Conservation (phyloP, 2,329 filamentous ascomycete species). For the Talaromyces sp. region DNA sequence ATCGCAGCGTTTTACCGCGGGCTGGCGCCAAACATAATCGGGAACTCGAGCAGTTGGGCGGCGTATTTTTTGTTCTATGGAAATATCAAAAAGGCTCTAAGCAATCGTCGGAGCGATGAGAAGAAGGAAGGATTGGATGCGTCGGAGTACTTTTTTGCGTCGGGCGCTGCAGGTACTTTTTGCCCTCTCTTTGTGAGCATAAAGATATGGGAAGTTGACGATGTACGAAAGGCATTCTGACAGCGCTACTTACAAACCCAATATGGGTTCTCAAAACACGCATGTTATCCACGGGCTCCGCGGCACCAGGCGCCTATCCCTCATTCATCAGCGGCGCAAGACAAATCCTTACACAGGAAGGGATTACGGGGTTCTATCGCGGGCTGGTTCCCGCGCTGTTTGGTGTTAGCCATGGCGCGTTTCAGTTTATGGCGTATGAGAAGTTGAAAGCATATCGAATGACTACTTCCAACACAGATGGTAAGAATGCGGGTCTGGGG, state of each 20-base stretch:
- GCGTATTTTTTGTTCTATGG: conserved; percentile 79
- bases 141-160: conserved; percentile 75
- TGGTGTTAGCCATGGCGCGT: conserved; percentile 83
- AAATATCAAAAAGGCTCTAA: conserved; percentile 48
- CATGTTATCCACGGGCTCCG: conserved; percentile 80
- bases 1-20: conserved; percentile 77
- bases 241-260: conserved; percentile 81
- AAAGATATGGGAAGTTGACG: background rate
- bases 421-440: conserved; percentile 96
- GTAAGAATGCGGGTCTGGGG: conserved; percentile 49
- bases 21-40: conserved; percentile 80
- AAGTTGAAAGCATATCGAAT: conserved; percentile 59
- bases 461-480: too few species aligned
- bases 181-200: background rate
- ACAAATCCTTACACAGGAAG: conserved; percentile 65
- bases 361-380: conserved; percentile 75
- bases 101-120: too few species aligned
- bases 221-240: conserved; percentile 56
- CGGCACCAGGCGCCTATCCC: conserved; percentile 70
- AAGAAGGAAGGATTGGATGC: conserved; percentile 45
- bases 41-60: conserved; percentile 85
- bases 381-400: conserved; percentile 77
- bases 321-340: conserved; percentile 66
- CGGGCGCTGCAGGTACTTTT: conserved; percentile 51
- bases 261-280: conserved; percentile 98